Evolutionary conservation across 2,329 filamentous ascomycete species (phyloP).

Genomic region (Botrytis tulipae): DNA sequence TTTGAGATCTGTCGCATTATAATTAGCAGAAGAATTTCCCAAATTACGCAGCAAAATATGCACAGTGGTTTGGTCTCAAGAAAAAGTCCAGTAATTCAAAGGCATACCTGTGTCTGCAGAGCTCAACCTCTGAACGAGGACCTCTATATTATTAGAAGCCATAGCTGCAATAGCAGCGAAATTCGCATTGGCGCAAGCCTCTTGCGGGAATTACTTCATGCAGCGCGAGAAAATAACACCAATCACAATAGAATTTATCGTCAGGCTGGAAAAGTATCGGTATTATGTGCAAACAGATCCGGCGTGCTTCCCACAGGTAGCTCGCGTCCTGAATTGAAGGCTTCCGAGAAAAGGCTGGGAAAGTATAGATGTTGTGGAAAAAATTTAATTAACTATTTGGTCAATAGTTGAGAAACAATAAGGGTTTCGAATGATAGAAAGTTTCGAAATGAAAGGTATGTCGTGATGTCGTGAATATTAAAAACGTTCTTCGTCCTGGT

Average conservation of each 20-base stretch:
- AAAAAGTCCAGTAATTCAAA: slow-evolving; percentile 3
- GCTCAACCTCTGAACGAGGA: slow-evolving; percentile 57
- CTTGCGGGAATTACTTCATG: slow-evolving; percentile 17
- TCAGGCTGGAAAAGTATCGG: slow-evolving; percentile 7
- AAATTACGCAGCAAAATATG: not conserved
- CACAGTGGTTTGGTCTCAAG: not conserved
- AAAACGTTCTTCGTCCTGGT: slow-evolving; percentile 10
- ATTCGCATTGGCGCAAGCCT: slow-evolving; percentile 33
- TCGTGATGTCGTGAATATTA: slow-evolving; percentile 14
- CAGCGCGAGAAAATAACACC: slow-evolving; percentile 6
- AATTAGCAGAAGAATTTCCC: slow-evolving; percentile 22
- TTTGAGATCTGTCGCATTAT: slow-evolving; percentile 64
- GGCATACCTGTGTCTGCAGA: slow-evolving; percentile 41
- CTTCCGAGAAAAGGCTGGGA: not conserved
- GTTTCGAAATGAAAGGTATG: not conserved
- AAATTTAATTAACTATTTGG: not conserved
- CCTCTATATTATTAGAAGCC: slow-evolving; percentile 60
- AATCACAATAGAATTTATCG: not conserved
- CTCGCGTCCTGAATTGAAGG: not conserved
- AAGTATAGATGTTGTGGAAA: not conserved
- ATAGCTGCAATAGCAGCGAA: slow-evolving; percentile 52
- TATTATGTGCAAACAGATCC: slow-evolving; percentile 3
- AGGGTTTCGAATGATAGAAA: not conserved
- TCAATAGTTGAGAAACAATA: not conserved
- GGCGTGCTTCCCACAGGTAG: slow-evolving; percentile 5